Evolutionary conservation across 1,139 yeast genomes (phyloP).

Genomic region (Saccharomyces hybrid): DNA sequence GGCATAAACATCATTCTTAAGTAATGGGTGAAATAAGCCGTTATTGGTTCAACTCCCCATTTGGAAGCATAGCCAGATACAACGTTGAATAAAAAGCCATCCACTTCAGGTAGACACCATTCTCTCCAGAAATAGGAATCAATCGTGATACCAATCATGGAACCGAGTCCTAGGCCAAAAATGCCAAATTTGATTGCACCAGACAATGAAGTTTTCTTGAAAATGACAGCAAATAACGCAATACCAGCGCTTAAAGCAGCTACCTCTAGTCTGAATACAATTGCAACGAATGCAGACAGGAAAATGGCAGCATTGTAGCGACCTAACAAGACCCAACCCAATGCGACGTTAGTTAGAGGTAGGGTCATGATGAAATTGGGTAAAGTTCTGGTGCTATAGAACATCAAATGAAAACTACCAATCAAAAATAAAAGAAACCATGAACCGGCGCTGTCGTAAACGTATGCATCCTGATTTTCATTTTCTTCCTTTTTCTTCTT

Average conservation of each 20-base stretch:
- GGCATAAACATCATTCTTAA: conserved; percentile 51
- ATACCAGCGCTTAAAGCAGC: conserved; percentile 51
- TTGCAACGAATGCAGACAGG: conserved; percentile 55
- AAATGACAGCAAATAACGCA: conserved; percentile 35
- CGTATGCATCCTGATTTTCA: conserved; percentile 4
- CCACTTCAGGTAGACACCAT: conserved; percentile 59
- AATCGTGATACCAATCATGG: conserved; percentile 40
- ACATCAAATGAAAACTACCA: conserved; percentile 73
- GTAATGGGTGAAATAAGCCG: conserved; percentile 56
- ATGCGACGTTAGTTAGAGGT: conserved; percentile 58
- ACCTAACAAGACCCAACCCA: conserved; percentile 46
- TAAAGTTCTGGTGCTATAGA: conserved; percentile 69
- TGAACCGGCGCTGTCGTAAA: conserved; percentile 32
- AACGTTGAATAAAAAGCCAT: conserved; percentile 69
- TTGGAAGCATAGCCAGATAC: conserved; percentile 59
- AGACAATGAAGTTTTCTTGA: conserved; percentile 40
- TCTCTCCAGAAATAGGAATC: conserved; percentile 76
- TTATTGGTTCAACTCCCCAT: conserved; percentile 82
- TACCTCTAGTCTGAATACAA: conserved; percentile 68
- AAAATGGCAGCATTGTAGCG: conserved; percentile 45
- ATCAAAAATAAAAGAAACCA: conserved; percentile 56
- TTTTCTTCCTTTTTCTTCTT: conserved; percentile 11
- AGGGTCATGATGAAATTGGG: conserved; percentile 76
- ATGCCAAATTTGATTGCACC: conserved; percentile 37
- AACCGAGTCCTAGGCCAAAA: conserved; percentile 53